Evolutionary conservation across 305 asterid genomes (phyloP).

Genomic region (Fraxinus nigra): DNA sequence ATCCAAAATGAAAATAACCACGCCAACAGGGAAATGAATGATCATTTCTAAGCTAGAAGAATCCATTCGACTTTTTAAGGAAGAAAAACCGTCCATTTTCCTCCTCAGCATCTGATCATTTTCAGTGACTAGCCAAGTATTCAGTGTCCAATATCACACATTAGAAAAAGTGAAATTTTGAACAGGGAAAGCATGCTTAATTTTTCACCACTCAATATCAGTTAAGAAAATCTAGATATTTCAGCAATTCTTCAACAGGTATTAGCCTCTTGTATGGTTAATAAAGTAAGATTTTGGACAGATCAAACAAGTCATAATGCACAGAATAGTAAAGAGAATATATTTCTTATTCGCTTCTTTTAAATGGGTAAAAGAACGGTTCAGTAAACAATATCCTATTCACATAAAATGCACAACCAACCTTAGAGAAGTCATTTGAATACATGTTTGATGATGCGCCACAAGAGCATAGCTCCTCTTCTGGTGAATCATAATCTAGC

Average conservation of each 20-base stretch:
- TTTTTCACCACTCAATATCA: background rate
- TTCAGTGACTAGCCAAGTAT: background rate
- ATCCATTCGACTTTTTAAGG: background rate
- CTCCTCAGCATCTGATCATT: background rate
- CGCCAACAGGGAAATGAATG: background rate
- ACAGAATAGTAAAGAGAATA: background rate
- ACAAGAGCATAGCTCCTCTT: conserved; percentile 69
- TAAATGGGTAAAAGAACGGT: background rate
- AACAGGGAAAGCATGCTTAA: background rate
- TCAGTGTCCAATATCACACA: background rate
- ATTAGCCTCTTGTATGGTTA: conserved; percentile 8
- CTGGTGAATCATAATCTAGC: conserved; percentile 43
- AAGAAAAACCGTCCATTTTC: background rate
- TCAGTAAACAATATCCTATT: background rate
- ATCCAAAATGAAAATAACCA: background rate
- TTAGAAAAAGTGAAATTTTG: background rate
- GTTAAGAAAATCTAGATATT: background rate
- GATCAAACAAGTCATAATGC: conserved; percentile 13
- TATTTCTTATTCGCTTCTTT: background rate
- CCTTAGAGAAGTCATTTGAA: conserved; percentile 35
- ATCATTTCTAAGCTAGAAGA: background rate
- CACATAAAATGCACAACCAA: conserved; percentile 29
- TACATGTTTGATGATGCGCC: conserved; percentile 24
- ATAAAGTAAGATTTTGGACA: conserved; percentile 4
- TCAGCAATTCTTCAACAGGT: background rate